Evolutionary conservation across 2,329 filamentous ascomycete species (phyloP).

Genomic region (Rutstroemia sp.): DNA sequence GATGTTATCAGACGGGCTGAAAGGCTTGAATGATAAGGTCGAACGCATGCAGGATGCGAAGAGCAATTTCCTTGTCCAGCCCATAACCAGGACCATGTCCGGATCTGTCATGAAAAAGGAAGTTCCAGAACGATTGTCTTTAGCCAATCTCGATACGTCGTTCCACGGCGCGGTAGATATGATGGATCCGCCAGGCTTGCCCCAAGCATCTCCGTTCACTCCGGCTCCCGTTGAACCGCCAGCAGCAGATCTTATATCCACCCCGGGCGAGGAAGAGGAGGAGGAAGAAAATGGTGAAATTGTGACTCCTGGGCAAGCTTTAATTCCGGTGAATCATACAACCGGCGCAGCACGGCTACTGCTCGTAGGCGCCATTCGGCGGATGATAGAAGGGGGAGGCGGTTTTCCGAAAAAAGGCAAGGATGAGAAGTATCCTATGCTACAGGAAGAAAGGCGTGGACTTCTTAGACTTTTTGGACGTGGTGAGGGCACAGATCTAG

Average conservation of each 20-base stretch:
- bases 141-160: no score
- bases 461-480: conserved; percentile 68
- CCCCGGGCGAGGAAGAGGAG: conserved; percentile 24
- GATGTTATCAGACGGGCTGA: conserved; percentile 10
- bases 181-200: neutral
- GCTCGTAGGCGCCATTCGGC: conserved; percentile 60
- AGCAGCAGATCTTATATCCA: neutral
- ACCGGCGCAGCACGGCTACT: conserved; percentile 82
- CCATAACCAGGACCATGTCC: neutral
- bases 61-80: neutral
- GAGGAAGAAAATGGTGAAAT: conserved; percentile 35
- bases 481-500: conserved; percentile 64
- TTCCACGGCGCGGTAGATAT: no score
- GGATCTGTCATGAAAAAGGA: no score
- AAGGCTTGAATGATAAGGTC: conserved; percentile 9
- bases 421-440: conserved; percentile 66
- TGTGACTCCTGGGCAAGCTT: conserved; percentile 52
- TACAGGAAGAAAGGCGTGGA: conserved; percentile 66
- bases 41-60: neutral
- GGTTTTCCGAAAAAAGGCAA: conserved; percentile 40
- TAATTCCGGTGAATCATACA: conserved; percentile 79
- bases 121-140: no score
- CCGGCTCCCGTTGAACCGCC: neutral
- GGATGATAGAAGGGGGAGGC: conserved; percentile 44
- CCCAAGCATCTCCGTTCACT: neutral